phyloP scores from a whole-genome alignment of 345 rosid species.

The Euphorbia tirucalli region DNA sequence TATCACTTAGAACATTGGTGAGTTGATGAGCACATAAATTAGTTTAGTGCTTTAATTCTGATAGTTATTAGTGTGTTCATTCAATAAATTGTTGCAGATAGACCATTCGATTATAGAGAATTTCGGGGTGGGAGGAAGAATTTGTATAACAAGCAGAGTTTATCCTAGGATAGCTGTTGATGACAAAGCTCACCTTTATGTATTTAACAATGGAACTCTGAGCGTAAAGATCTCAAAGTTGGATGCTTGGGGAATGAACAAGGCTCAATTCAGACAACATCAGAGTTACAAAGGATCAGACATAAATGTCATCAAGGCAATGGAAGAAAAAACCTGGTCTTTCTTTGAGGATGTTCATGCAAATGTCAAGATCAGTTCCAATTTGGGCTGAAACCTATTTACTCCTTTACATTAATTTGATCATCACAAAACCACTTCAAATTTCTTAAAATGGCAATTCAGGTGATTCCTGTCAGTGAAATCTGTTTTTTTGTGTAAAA shows the following conservation, averaged over 20 bases:
- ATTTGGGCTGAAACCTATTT: neutral
- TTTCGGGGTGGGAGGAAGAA: conserved; percentile 32
- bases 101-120: conserved; percentile 43
- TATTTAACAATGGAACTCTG: conserved; percentile 27
- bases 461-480: too few species aligned
- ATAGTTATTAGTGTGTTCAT: conserved; percentile 8
- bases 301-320: neutral
- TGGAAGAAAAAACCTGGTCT: neutral
- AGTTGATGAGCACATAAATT: neutral
- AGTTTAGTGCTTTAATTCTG: neutral
- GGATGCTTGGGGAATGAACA: conserved; percentile 52
- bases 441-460: neutral
- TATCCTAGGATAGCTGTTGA: conserved; percentile 30
- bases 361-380: neutral
- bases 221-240: conserved; percentile 36
- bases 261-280: neutral
- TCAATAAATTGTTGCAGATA: conserved; percentile 19
- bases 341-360: neutral
- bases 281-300: neutral
- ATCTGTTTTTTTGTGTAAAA: too few species aligned
- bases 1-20: conserved; percentile 43
- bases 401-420: neutral
- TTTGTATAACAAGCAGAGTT: conserved; percentile 34
- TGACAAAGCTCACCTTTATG: conserved; percentile 15
- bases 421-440: neutral